Conservation (phyloP, 768 basidiomycete species). For the Leccinum subtestaceum region DNA sequence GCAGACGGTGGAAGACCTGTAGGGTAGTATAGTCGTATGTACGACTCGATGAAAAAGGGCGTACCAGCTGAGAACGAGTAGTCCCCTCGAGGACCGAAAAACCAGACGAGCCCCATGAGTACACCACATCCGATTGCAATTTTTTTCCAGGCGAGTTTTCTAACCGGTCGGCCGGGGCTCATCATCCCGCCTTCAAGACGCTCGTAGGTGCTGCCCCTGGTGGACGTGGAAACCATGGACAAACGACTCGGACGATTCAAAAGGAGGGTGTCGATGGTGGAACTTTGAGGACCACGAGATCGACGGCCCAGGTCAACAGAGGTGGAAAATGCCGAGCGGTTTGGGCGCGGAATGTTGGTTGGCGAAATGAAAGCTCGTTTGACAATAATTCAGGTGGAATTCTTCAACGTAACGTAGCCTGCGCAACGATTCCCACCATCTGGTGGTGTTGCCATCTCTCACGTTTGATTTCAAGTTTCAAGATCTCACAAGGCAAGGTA, state of each 20-base stretch:
- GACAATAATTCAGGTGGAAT: not conserved
- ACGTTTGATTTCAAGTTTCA: not conserved
- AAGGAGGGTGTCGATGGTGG: not conserved
- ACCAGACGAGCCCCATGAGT: conserved; percentile 60
- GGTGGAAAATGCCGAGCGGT: conserved; percentile 27
- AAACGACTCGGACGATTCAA: not conserved
- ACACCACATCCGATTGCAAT: conserved; percentile 57
- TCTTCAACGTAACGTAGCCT: not conserved
- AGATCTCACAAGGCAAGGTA: not conserved
- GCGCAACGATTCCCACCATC: not conserved
- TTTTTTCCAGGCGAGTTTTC: conserved; percentile 58
- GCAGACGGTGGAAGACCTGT: conserved; percentile 17
- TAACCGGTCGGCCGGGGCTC: conserved; percentile 43
- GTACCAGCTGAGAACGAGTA: conserved; percentile 17
- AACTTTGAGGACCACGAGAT: conserved; percentile 23
- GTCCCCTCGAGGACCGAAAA: conserved; percentile 51
- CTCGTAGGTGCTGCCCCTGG: conserved; percentile 51
- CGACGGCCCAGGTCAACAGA: conserved; percentile 27
- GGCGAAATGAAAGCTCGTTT: not conserved
- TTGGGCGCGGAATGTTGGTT: conserved; percentile 23
- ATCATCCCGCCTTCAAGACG: conserved; percentile 56
- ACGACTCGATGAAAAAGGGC: conserved; percentile 1
- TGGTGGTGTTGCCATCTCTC: not conserved
- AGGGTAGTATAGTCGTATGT: not conserved
- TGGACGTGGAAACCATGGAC: conserved; percentile 28